phyloP scores from a whole-genome alignment of 176 grass and related monocot species.

The Elymus sibiricus region DNA sequence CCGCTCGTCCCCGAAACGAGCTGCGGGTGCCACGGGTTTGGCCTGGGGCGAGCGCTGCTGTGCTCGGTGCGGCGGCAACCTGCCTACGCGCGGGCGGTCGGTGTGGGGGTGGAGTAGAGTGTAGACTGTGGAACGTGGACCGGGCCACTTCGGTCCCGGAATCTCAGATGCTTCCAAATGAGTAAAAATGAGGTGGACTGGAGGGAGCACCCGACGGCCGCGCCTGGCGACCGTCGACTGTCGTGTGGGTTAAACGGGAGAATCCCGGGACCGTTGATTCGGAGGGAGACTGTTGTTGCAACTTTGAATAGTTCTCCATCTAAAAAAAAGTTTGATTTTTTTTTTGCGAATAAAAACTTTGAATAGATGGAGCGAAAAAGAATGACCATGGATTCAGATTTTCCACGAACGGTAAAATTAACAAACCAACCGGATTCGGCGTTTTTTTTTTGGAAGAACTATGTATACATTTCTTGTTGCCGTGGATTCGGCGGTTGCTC shows the following conservation, averaged over 20 bases:
- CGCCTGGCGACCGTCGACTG: background rate
- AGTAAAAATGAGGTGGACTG: background rate
- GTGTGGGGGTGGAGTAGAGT: background rate
- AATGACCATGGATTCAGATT: no score
- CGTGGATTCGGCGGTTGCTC: background rate
- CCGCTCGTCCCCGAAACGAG: background rate
- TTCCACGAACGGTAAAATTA: no score
- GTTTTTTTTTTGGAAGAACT: no score
- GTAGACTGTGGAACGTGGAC: background rate
- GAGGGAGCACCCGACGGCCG: background rate
- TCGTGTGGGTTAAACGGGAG: background rate
- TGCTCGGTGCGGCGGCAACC: background rate
- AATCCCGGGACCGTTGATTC: background rate
- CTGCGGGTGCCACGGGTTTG: background rate
- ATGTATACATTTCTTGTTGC: no score
- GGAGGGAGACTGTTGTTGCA: background rate
- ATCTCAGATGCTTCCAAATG: background rate
- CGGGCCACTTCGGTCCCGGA: background rate
- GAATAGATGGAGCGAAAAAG: no score
- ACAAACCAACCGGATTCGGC: no score
- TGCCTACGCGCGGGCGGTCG: background rate
- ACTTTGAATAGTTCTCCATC: background rate
- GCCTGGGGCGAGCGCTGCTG: background rate
- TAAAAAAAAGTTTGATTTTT: no score
- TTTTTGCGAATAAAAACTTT: no score